Conservation (phyloP, 2,329 filamentous ascomycete genomes). For the Dothistroma pini region DNA sequence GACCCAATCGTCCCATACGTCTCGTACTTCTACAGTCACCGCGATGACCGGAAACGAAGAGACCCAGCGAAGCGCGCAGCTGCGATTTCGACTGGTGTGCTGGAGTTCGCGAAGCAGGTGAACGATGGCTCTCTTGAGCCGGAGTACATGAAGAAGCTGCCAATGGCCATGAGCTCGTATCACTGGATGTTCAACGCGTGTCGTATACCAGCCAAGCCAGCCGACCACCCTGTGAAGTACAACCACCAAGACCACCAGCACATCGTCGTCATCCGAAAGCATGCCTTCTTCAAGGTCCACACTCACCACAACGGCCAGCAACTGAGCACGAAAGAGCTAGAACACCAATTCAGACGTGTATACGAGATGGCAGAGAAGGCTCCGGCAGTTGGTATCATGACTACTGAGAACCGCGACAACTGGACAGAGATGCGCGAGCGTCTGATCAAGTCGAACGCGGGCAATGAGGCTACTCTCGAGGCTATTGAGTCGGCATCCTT, state of each 20-base stretch:
- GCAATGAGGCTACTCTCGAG: conserved; percentile 74
- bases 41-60: conserved; percentile 82
- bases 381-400: conserved; percentile 77
- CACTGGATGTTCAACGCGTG: conserved; percentile 98
- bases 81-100: conserved; percentile 75
- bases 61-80: conserved; percentile 91
- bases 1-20: conserved; percentile 97
- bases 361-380: conserved; percentile 72
- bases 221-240: conserved; percentile 82
- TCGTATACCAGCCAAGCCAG: conserved; percentile 76
- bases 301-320: conserved; percentile 79
- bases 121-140: conserved; percentile 80
- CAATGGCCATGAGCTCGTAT: conserved; percentile 98
- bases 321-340: conserved; percentile 86
- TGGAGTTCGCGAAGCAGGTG: conserved; percentile 94
- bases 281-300: conserved; percentile 91
- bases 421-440: conserved; percentile 78
- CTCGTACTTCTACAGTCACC: conserved; percentile 98
- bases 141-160: conserved; percentile 97
- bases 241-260: conserved; percentile 72
- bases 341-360: conserved; percentile 81
- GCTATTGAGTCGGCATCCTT: conserved; percentile 87
- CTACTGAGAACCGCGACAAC: conserved; percentile 86
- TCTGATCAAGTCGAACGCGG: conserved; percentile 70
- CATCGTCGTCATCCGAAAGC: conserved; percentile 87